Conservation (phyloP, 345 rosid species). For the Syzygium jambos region DNA sequence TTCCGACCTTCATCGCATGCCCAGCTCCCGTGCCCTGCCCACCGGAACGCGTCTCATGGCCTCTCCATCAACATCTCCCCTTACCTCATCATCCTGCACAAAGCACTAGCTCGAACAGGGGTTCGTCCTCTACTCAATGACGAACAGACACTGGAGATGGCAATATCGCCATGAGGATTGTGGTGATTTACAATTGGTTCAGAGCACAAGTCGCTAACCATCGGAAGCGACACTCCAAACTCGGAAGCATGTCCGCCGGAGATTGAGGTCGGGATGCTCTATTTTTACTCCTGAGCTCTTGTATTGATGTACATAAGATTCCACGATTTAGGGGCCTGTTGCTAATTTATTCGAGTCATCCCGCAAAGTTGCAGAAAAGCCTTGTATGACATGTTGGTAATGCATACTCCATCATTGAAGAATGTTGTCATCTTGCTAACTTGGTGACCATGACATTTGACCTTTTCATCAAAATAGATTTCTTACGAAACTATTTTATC, state of each 20-base stretch:
- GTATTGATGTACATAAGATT: not conserved
- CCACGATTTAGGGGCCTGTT: not conserved
- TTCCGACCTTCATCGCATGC: constrained; percentile 11
- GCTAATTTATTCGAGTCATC: not conserved
- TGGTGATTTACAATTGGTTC: not conserved
- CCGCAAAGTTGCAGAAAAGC: not conserved
- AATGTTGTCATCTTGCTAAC: not conserved
- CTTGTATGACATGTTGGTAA: not conserved
- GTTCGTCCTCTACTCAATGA: not conserved
- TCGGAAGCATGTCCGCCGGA: not conserved
- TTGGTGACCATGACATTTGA: not conserved
- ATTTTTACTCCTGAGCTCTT: not conserved
- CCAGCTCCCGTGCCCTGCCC: constrained; percentile 11
- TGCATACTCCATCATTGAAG: not conserved
- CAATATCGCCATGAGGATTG: not conserved
- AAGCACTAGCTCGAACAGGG: not conserved
- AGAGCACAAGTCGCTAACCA: not conserved
- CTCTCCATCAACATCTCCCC: constrained; percentile 1
- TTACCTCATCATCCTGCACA: not conserved
- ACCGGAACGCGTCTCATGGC: constrained; percentile 4
- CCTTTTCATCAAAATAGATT: not conserved
- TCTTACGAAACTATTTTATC: not conserved
- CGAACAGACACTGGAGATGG: not conserved
- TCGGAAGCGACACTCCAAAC: not conserved
- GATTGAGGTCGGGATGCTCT: not conserved